Percentiles rank a stretch among this genome's conserved stretches.
Conservation (phyloP, 2,329 filamentous ascomycete genomes). For the Fusarium temperatum region DNA sequence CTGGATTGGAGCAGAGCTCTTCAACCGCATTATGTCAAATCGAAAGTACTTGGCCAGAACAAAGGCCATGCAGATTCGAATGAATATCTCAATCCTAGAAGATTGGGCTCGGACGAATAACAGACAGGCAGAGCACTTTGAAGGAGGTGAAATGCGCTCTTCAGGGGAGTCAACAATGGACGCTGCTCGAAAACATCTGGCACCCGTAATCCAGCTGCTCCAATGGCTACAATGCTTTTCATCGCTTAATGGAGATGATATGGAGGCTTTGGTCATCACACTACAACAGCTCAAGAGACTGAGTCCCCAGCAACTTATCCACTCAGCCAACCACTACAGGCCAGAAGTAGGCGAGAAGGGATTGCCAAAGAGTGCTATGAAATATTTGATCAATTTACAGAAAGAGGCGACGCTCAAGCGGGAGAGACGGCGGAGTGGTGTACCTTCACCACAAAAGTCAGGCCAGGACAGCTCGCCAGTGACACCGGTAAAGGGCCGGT, state of each 20-base stretch:
- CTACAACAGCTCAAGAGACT: constrained; percentile 87
- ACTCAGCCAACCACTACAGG: constrained; percentile 91
- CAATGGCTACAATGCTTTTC: constrained; percentile 99
- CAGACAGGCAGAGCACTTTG: constrained; percentile 92
- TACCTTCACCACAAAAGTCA: constrained; percentile 52
- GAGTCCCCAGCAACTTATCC: constrained; percentile 87
- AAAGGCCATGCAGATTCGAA: constrained; percentile 99
- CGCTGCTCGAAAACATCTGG: constrained; percentile 82
- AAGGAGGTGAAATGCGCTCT: constrained; percentile 86
- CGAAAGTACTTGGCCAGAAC: constrained; percentile 93
- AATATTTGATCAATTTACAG: constrained; percentile 83
- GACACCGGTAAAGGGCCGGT: constrained; percentile 54
- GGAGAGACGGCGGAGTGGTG: constrained; percentile 60
- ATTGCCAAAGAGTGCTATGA: constrained; percentile 85
- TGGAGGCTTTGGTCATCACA: constrained; percentile 87
- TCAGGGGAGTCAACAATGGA: constrained; percentile 90
- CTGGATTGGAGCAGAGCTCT: constrained; percentile 95
- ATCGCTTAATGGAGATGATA: constrained; percentile 83
- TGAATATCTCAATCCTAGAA: constrained; percentile 95
- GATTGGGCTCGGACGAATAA: constrained; percentile 97
- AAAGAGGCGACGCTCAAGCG: constrained; percentile 73
- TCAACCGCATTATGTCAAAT: constrained; percentile 98
- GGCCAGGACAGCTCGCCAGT: constrained; percentile 52
- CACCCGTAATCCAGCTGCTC: constrained; percentile 89
- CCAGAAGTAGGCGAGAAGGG: constrained; percentile 95